These are phyloP conservation scores for Falciphora oryzae DNA, from an alignment of 2,329 filamentous ascomycete species.

Conservation along the genomic window DNA sequence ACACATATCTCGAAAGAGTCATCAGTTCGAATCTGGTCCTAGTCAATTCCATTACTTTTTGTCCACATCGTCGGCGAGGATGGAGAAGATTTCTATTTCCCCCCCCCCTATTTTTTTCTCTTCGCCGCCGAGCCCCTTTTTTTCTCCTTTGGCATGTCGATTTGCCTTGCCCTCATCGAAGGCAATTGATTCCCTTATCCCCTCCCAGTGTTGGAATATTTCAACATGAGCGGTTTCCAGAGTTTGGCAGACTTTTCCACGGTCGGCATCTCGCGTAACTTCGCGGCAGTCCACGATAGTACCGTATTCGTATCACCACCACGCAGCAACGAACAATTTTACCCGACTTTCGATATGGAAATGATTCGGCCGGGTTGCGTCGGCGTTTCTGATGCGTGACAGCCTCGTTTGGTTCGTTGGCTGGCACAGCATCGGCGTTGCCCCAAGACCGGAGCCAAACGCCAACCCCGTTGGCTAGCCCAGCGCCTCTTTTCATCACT, in stretches of 20 bases:
- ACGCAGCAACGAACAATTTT: background rate
- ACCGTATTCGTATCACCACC: background rate
- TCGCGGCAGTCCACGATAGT: background rate
- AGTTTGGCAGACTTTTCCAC: background rate
- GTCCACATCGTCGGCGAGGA: too few relatives aligned
- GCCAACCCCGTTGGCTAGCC: background rate
- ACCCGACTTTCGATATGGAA: background rate
- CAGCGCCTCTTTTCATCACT: background rate
- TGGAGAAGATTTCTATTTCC: too few relatives aligned
- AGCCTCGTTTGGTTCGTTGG: background rate
- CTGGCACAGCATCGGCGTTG: background rate
- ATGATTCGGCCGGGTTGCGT: background rate
- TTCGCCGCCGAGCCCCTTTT: too few relatives aligned
- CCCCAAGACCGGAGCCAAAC: background rate
- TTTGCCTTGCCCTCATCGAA: too few relatives aligned
- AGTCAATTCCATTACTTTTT: background rate
- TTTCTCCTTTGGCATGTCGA: too few relatives aligned
- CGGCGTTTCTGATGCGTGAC: background rate
- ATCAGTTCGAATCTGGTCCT: conserved; percentile 1
- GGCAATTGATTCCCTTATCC: background rate
- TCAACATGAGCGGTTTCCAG: too few relatives aligned
- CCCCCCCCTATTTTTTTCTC: too few relatives aligned
- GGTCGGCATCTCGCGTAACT: background rate
- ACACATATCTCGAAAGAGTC: conserved; percentile 1
- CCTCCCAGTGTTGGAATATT: too few relatives aligned